Evolutionary conservation across 2,329 filamentous ascomycete genomes (phyloP).

Genomic region (Penicillium sp.): DNA sequence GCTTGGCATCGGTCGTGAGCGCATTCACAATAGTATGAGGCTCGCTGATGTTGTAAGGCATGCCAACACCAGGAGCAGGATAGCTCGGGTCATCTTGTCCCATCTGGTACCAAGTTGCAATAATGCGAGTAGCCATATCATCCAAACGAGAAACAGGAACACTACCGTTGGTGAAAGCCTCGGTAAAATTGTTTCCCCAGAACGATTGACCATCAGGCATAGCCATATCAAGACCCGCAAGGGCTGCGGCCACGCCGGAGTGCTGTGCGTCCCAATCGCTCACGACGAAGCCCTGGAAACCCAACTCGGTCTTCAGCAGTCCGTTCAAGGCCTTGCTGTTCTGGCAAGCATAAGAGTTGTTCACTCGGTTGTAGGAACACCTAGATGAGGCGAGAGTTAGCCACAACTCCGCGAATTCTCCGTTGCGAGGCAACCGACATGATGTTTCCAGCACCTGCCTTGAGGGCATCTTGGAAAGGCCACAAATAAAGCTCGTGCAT

Average conservation of each 20-base stretch:
- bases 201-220: conserved; percentile 65
- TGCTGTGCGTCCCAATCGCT: conserved; percentile 79
- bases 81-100: conserved; percentile 50
- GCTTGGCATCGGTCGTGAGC: conserved; percentile 45
- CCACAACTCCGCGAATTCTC: conserved; percentile 46
- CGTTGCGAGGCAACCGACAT: conserved; percentile 54
- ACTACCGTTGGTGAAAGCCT: conserved; percentile 64
- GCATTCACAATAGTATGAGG: conserved; percentile 58
- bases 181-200: conserved; percentile 47
- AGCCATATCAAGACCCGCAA: conserved; percentile 77
- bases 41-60: conserved; percentile 44
- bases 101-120: conserved; percentile 53
- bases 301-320: conserved; percentile 75
- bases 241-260: conserved; percentile 65
- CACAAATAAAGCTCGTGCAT: conserved; percentile 68
- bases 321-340: conserved; percentile 77
- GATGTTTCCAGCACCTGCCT: conserved; percentile 60
- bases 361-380: conserved; percentile 52
- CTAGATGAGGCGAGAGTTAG: conserved; percentile 1
- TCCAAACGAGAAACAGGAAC: conserved; percentile 59
- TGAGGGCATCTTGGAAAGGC: conserved; percentile 66
- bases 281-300: conserved; percentile 80
- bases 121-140: conserved; percentile 61
- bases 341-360: conserved; percentile 78
- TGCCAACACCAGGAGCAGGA: conserved; percentile 42